phyloP scores from a whole-genome alignment of 2,329 filamentous ascomycete genomes.

The Dendryphion nanum region DNA sequence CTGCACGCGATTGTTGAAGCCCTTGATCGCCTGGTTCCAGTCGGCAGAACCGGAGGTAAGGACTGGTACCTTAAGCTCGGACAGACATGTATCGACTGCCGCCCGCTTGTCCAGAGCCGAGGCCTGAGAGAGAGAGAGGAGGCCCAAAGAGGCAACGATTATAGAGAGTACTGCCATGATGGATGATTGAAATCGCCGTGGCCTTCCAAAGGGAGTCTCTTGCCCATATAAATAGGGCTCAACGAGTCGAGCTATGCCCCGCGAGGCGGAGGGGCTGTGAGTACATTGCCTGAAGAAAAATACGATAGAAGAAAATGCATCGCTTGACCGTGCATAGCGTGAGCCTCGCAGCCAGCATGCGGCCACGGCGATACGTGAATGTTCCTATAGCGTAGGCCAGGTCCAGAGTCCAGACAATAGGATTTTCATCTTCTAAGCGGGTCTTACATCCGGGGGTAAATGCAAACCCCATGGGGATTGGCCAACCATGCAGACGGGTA shows the following conservation, averaged over 20 bases:
- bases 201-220: background rate
- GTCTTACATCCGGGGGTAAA: conserved; percentile 5
- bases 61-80: conserved; percentile 13
- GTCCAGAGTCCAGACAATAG: conserved; percentile 1
- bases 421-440: conserved; percentile 1
- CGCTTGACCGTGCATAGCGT: background rate
- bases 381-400: background rate
- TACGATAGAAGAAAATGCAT: background rate
- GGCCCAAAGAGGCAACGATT: conserved; percentile 12
- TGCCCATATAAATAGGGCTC: background rate
- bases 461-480: conserved; percentile 3
- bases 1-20: conserved; percentile 27
- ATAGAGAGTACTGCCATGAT: conserved; percentile 9
- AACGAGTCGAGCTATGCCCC: background rate
- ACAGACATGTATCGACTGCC: conserved; percentile 19
- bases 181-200: background rate
- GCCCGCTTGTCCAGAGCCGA: conserved; percentile 14
- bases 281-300: background rate
- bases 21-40: conserved; percentile 25
- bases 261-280: too few species aligned
- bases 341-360: background rate
- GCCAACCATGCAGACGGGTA: background rate
- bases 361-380: background rate
- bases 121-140: conserved; percentile 6
- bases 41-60: conserved; percentile 19